phyloP scores from a whole-genome alignment of 2,329 filamentous ascomycete species.

The Alternaria infectoria region DNA sequence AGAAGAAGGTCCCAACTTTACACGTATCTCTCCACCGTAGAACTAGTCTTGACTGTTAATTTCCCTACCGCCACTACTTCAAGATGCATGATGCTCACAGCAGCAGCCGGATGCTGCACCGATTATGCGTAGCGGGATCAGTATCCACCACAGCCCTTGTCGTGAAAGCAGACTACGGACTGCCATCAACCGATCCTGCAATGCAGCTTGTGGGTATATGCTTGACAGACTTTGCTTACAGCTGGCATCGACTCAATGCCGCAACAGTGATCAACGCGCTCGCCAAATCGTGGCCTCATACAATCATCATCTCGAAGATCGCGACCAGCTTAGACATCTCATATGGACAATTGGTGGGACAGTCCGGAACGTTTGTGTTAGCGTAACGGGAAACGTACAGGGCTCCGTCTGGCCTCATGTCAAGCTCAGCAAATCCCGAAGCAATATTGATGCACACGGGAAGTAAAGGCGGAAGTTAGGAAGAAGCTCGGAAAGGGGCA shows the following conservation, averaged over 20 bases:
- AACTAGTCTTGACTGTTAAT: background rate
- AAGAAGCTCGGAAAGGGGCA: background rate
- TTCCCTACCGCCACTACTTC: background rate
- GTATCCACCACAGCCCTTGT: background rate
- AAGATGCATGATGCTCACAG: background rate
- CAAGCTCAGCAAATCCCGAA: background rate
- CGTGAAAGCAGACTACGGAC: background rate
- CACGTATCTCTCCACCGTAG: background rate
- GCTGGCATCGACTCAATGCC: background rate
- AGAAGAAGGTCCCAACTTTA: background rate
- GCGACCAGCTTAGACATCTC: background rate
- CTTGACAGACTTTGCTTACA: background rate
- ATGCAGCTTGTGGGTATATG: background rate
- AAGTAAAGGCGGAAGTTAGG: background rate
- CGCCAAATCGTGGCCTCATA: background rate
- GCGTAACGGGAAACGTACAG: background rate
- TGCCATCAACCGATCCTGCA: background rate
- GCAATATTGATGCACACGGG: background rate
- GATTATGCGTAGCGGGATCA: background rate
- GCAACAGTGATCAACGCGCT: background rate
- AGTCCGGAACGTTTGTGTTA: background rate
- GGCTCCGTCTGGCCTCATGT: background rate
- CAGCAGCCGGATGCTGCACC: background rate
- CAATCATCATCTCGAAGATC: background rate
- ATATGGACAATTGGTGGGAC: background rate